These are phyloP conservation scores for Tylopilus vinaceipallidus DNA, from an alignment of 768 basidiomycete genomes.

Conservation along the genomic window DNA sequence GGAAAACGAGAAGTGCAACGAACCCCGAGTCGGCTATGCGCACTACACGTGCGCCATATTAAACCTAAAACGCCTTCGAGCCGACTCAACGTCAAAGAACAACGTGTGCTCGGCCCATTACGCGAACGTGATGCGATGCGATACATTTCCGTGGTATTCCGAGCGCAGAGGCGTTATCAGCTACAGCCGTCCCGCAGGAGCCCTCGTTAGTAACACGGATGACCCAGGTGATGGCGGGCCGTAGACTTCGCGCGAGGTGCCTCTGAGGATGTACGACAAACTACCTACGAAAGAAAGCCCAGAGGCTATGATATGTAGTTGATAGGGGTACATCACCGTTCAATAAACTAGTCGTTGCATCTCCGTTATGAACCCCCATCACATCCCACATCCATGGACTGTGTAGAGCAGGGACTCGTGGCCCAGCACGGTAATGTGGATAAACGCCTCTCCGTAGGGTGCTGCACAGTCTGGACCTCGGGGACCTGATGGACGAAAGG, in stretches of 20 bases:
- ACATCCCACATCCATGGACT: background rate
- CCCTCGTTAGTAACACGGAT: no score
- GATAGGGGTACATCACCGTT: conserved; percentile 1
- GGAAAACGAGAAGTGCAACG: background rate
- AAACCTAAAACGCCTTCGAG: conserved; percentile 8
- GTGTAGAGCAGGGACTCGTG: background rate
- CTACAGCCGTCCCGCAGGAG: no score
- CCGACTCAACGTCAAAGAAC: background rate
- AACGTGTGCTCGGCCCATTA: background rate
- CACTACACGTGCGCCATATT: conserved; percentile 5
- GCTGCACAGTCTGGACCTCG: no score
- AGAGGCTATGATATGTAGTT: background rate
- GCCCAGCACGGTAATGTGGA: background rate
- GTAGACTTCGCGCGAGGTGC: no score
- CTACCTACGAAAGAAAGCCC: no score
- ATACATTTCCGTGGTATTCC: background rate
- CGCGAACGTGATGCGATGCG: background rate
- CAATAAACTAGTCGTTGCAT: no score
- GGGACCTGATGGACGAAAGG: no score
- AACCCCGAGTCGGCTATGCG: background rate
- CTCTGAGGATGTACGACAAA: no score
- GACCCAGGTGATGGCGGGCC: no score
- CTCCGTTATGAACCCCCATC: background rate
- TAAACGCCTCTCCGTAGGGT: no score
- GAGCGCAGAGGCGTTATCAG: background rate